A percentile compares a stretch with the other conserved stretches of the same genome.
These are phyloP conservation scores for Flaveria brownii DNA, from an alignment of 129 eudicot genomes.

Conservation along the genomic window DNA sequence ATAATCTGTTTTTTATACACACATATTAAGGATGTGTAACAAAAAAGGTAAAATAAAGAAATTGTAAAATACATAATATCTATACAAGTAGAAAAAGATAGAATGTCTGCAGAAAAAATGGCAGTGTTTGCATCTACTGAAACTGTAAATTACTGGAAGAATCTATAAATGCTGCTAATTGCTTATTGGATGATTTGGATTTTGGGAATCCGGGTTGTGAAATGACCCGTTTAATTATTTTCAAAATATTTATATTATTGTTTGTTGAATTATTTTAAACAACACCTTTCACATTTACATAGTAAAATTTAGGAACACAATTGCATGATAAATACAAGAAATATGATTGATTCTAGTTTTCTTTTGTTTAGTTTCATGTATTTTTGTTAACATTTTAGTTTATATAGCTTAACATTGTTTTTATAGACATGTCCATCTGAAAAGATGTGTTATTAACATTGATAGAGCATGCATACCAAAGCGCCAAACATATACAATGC, in stretches of 20 bases:
- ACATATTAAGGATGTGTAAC: neutral
- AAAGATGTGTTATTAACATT: too few relatives aligned
- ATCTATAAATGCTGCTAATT: constrained; percentile 25
- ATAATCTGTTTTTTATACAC: too few relatives aligned
- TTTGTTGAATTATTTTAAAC: neutral
- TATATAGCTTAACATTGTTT: too few relatives aligned
- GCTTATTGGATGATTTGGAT: constrained; percentile 31
- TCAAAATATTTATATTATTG: neutral
- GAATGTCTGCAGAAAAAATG: constrained; percentile 38
- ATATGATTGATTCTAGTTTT: too few relatives aligned
- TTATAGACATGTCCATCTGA: too few relatives aligned
- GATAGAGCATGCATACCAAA: too few relatives aligned
- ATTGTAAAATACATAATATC: neutral
- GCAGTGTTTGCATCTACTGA: constrained; percentile 34
- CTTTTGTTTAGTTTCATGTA: neutral
- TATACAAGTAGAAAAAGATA: constrained; percentile 7
- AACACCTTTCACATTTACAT: neutral
- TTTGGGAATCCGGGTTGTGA: constrained; percentile 33
- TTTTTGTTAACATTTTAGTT: too few relatives aligned
- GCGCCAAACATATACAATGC: too few relatives aligned
- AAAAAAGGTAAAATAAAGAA: neutral
- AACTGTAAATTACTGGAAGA: constrained; percentile 27
- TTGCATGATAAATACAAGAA: neutral
- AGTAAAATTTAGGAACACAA: neutral
- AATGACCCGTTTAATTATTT: constrained; percentile 13